phyloP scores from a whole-genome alignment of 2,329 filamentous ascomycete genomes.

The Aureobasidium sp. region DNA sequence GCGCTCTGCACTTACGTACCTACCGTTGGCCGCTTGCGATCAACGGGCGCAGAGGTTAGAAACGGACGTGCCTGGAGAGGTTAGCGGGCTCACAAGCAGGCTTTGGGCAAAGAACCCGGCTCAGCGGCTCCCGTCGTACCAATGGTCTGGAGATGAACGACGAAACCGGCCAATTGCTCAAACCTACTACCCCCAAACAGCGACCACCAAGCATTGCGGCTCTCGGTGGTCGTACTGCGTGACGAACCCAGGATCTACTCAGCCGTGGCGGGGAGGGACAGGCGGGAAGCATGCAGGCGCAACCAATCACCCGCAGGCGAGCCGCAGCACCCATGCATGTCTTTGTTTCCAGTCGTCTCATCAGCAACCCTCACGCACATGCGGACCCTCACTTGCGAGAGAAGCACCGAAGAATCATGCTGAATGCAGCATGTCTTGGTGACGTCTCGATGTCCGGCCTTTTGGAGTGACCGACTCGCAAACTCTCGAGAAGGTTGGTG shows the following conservation, averaged over 20 bases:
- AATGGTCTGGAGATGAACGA: slow-evolving; percentile 8
- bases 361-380: slow-evolving; percentile 7
- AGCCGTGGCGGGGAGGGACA: slow-evolving; percentile 10
- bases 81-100: background rate
- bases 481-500: background rate
- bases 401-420: slow-evolving; percentile 5
- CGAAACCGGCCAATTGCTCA: slow-evolving; percentile 11
- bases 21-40: slow-evolving; percentile 13
- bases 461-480: background rate
- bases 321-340: slow-evolving; percentile 7
- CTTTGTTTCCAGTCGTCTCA: slow-evolving; percentile 14
- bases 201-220: slow-evolving; percentile 11
- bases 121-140: slow-evolving; percentile 6
- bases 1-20: slow-evolving; percentile 8
- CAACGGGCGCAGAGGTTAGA: slow-evolving; percentile 10
- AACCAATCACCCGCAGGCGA: slow-evolving; percentile 3
- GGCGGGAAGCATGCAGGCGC: slow-evolving; percentile 9
- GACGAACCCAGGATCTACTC: background rate
- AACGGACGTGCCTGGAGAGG: slow-evolving; percentile 5
- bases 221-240: slow-evolving; percentile 12
- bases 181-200: slow-evolving; percentile 1
- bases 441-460: background rate
- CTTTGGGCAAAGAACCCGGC: slow-evolving; percentile 5
- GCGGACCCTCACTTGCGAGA: background rate
- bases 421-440: background rate